Evolutionary conservation across 495 filamentous ascomycete genomes (phyloP).

Genomic region (Usnea hakonensis): DNA sequence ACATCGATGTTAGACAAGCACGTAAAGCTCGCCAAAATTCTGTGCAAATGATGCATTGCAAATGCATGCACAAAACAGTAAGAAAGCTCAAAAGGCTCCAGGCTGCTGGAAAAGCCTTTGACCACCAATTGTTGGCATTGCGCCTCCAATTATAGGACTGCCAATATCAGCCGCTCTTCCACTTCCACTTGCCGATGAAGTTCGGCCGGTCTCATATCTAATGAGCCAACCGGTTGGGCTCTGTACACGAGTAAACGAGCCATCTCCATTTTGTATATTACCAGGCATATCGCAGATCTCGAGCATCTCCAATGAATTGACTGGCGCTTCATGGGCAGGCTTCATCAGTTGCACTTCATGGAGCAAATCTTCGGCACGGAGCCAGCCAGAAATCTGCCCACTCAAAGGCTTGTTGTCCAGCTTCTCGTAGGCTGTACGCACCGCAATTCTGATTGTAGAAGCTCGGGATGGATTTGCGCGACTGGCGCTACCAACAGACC

Average conservation of each 20-base stretch:
- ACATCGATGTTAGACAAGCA: slow-evolving; percentile 1
- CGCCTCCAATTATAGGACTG: slow-evolving; percentile 39
- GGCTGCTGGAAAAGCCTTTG: slow-evolving; percentile 22
- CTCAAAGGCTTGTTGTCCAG: slow-evolving; percentile 37
- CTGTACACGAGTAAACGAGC: slow-evolving; percentile 59
- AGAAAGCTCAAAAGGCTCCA: slow-evolving; percentile 16
- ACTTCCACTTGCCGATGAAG: slow-evolving; percentile 34
- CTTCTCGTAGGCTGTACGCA: slow-evolving; percentile 54
- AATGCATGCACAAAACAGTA: slow-evolving; percentile 3
- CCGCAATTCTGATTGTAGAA: slow-evolving; percentile 48
- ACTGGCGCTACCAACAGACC: slow-evolving; percentile 34
- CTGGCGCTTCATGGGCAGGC: slow-evolving; percentile 45
- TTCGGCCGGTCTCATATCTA: slow-evolving; percentile 49
- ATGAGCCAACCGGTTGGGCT: slow-evolving; percentile 45
- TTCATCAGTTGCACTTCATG: slow-evolving; percentile 56
- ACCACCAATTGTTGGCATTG: slow-evolving; percentile 40
- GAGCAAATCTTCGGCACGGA: slow-evolving; percentile 58
- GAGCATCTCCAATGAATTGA: slow-evolving; percentile 66
- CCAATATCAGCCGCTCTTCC: slow-evolving; percentile 45
- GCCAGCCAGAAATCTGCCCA: slow-evolving; percentile 46
- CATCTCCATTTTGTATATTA: slow-evolving; percentile 78
- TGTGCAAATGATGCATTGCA: slow-evolving; percentile 2
- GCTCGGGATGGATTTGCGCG: slow-evolving; percentile 45
- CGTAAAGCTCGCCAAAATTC: slow-evolving; percentile 8
- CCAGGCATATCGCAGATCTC: slow-evolving; percentile 89